Evolutionary conservation across 176 grass and related monocot genomes (phyloP).

Genomic region (Areca catechu): DNA sequence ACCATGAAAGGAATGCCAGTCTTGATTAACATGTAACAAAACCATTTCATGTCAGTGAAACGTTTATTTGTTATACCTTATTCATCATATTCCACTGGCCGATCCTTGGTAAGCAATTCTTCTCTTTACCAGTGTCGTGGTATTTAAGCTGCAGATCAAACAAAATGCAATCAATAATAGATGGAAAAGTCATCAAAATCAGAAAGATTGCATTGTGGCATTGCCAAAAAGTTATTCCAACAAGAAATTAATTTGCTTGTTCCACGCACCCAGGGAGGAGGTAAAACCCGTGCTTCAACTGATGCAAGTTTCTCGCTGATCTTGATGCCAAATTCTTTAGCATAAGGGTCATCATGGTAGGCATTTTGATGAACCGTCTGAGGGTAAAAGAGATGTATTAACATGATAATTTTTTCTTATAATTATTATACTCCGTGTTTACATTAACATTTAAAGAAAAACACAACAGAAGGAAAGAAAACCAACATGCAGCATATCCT

Average conservation of each 20-base stretch:
- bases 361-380: slow-evolving; percentile 83
- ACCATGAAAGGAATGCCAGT: no score
- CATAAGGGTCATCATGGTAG: slow-evolving; percentile 82
- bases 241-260: no score
- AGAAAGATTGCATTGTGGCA: no score
- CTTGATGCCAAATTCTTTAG: slow-evolving; percentile 87
- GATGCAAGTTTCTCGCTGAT: slow-evolving; percentile 77
- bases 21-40: no score
- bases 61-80: slow-evolving; percentile 35
- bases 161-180: no score
- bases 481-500: no score
- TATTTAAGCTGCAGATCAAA: slow-evolving; percentile 60
- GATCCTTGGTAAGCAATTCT: slow-evolving; percentile 77
- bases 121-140: slow-evolving; percentile 81
- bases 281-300: slow-evolving; percentile 82
- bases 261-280: slow-evolving; percentile 57
- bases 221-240: no score
- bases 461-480: no score
- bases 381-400: not conserved
- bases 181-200: no score
- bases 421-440: no score
- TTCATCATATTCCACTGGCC: slow-evolving; percentile 99
- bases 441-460: no score
- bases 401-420: not conserved
- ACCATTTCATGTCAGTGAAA: no score